Evolutionary conservation across 768 basidiomycete species (phyloP), one percentile per base, ranked within the genome.

Genomic region (Leccinum variicolor): DNA sequence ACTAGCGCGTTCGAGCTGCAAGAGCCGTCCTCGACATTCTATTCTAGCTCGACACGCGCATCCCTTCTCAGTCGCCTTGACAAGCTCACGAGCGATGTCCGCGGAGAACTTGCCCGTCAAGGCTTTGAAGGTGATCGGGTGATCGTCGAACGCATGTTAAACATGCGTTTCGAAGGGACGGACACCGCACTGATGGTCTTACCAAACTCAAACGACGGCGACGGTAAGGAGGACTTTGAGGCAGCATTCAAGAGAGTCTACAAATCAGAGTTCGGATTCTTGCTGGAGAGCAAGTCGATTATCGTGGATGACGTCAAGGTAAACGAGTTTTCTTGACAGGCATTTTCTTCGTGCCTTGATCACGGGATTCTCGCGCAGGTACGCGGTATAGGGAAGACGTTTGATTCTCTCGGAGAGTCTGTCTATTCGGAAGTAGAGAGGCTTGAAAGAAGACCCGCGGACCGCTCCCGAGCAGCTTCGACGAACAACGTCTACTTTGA

Each of bases 261-360:
- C 76, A 91, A 85, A 74, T 72, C 85, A 23, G 92, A 94, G 71
- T 96, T 97, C 66, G 95, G 95, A 10, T 97, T 98, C 77, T 74
- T 95, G 61, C 77, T 98, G 28, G 90, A 94, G 61, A 85, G 82
- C 41, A 93, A 92, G 76, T 76, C 77, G 29, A 79, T 97, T 64
- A 84, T 92, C 55, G 90, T 97, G 10, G 95, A 97, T 69, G 95
- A 96, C 74, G 76, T 97, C 76, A 94, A 94, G 80, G 90, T 86
- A 50, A 33, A n/a, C 10, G 7, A 39, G 3, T 53, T 15, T 17
- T 14, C 41, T 19, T 31, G 9, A 21, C 43, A 46, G 9, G n/a
- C 8, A 23, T 39, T 36, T 26, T 23, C 11, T 43, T 43, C 19
- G 41, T 43, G 41, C 39, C 23, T 23, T 54, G 45, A 41, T 56